Evolutionary conservation across 2,329 filamentous ascomycete species (phyloP).

Genomic region (Stagonosporopsis vannaccii): DNA sequence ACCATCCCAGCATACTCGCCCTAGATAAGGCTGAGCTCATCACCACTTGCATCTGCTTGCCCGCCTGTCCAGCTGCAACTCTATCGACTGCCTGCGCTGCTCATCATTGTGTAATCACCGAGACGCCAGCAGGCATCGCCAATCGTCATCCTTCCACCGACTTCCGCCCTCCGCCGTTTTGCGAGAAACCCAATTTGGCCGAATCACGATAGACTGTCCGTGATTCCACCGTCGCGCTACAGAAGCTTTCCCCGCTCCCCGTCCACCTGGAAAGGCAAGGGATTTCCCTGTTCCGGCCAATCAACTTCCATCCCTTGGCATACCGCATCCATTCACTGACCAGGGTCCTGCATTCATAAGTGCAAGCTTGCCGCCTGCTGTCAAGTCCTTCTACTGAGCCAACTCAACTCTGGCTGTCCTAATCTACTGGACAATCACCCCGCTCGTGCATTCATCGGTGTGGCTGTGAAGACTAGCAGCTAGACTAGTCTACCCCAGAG

Average conservation of each 20-base stretch:
- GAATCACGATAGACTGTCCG: constrained; percentile 22
- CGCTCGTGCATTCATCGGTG: constrained; percentile 21
- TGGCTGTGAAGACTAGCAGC: constrained; percentile 28
- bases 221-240: constrained; percentile 23
- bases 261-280: constrained; percentile 24
- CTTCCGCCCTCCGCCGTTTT: constrained; percentile 24
- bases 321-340: constrained; percentile 23
- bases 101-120: constrained; percentile 28
- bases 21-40: constrained; percentile 39
- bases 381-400: constrained; percentile 12
- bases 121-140: constrained; percentile 24
- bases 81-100: constrained; percentile 4
- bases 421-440: constrained; percentile 12
- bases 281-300: constrained; percentile 29
- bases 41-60: constrained; percentile 20
- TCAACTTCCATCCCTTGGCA: constrained; percentile 38
- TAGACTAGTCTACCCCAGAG: constrained; percentile 25
- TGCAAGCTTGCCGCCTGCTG: constrained; percentile 21
- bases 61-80: constrained; percentile 8
- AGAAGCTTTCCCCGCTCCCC: constrained; percentile 23
- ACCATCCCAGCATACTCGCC: constrained; percentile 17
- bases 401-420: constrained; percentile 15
- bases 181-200: constrained; percentile 15
- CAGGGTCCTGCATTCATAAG: constrained; percentile 30
- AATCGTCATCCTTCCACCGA: constrained; percentile 28